Percentiles rank a stretch among this genome's conserved stretches.
Conservation (phyloP, 2,329 filamentous ascomycete genomes). For the Pseudomassariella vexata region DNA sequence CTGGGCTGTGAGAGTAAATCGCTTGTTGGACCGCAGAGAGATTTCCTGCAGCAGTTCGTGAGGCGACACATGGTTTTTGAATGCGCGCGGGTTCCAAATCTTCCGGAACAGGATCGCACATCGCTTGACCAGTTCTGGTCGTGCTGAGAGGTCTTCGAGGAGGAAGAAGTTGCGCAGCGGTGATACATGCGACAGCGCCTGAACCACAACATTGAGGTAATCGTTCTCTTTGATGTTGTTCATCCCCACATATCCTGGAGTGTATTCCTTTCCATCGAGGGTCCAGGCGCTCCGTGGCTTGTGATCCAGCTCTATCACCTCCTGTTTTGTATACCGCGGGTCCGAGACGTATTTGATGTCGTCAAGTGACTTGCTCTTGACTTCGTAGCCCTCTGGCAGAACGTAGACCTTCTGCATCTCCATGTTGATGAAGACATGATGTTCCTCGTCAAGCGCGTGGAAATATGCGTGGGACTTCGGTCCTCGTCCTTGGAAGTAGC, state of each 20-base stretch:
- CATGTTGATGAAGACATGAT: conserved; percentile 99
- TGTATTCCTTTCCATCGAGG: conserved; percentile 76
- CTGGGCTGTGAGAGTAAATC: conserved; percentile 83
- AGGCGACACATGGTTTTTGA: conserved; percentile 93
- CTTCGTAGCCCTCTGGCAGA: conserved; percentile 93
- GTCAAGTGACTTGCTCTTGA: conserved; percentile 87
- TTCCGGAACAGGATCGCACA: conserved; percentile 90
- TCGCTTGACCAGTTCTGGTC: conserved; percentile 75
- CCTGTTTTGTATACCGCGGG: conserved; percentile 72
- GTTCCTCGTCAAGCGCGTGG: conserved; percentile 87
- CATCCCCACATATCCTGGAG: conserved; percentile 94
- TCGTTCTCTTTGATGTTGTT: conserved; percentile 99
- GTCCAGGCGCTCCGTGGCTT: conserved; percentile 63
- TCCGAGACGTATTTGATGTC: conserved; percentile 98
- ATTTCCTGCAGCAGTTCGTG: conserved; percentile 97
- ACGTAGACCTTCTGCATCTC: conserved; percentile 87
- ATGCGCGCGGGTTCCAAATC: conserved; percentile 95
- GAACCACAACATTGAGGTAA: conserved; percentile 93
- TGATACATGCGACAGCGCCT: conserved; percentile 82
- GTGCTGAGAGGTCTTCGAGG: conserved; percentile 71
- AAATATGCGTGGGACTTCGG: conserved; percentile 96
- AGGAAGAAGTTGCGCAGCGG: conserved; percentile 90
- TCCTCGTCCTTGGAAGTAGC: conserved; percentile 91
- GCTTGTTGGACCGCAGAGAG: conserved; percentile 81
- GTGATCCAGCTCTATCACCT: conserved; percentile 76